Conservation (phyloP, 164 flowering plant genomes). For the Kalanchoe fedtschenkoi region DNA sequence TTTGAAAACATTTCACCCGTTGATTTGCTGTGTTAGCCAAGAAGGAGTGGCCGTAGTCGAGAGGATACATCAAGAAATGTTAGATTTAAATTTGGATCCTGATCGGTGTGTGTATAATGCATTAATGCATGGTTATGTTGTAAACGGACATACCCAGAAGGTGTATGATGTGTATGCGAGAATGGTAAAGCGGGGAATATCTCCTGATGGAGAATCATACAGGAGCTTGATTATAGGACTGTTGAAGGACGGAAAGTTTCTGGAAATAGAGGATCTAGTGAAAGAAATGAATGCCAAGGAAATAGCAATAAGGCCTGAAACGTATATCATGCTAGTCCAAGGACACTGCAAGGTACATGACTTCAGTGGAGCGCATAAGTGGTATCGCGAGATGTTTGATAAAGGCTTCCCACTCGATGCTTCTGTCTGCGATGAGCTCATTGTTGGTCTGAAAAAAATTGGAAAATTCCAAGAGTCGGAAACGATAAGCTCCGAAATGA, state of each 20-base stretch:
- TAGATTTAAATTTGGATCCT: constrained; percentile 27
- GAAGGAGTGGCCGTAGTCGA: constrained; percentile 30
- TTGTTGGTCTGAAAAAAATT: constrained; percentile 36
- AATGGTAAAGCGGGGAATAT: constrained; percentile 38
- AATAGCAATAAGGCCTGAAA: constrained; percentile 35
- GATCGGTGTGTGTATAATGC: constrained; percentile 49
- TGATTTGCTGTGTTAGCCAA: constrained; percentile 29
- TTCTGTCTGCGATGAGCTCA: constrained; percentile 27
- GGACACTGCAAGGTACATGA: constrained; percentile 41
- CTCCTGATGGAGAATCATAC: constrained; percentile 41
- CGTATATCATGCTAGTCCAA: constrained; percentile 37
- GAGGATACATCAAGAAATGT: constrained; percentile 40
- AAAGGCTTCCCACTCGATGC: constrained; percentile 27
- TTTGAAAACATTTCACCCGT: constrained; percentile 39
- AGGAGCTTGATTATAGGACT: constrained; percentile 44
- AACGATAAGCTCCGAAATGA: constrained; percentile 35
- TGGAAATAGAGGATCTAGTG: constrained; percentile 33
- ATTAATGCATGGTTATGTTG: constrained; percentile 33
- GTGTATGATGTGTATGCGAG: constrained; percentile 30
- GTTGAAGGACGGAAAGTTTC: constrained; percentile 32
- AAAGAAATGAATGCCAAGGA: constrained; percentile 43
- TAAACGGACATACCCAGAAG: constrained; percentile 37
- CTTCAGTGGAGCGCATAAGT: constrained; percentile 38
- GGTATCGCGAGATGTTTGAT: constrained; percentile 55
- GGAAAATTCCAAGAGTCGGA: constrained; percentile 40